Evolutionary conservation across 805 yeast genomes (phyloP), one percentile per base, ranked within the genome.

Genomic region (Pichia rugopelliculosa): DNA sequence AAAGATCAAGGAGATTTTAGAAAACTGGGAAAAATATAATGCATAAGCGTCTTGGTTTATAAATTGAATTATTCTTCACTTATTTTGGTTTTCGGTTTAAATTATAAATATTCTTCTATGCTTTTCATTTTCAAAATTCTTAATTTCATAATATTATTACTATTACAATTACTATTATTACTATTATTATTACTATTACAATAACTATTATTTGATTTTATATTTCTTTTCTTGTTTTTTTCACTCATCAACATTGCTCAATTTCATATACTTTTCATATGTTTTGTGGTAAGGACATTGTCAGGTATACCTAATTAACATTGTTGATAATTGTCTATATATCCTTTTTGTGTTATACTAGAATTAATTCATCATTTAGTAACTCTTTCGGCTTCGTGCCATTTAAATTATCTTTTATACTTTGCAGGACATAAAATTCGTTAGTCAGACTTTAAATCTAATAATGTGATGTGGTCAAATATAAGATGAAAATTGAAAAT

Each of bases 21-120:
- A 93, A 55, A 88, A 89, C 77, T 93, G 99, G 99, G 97, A 88
- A 62, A 73, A 77, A 57, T 91, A 85, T 68, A 81, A 77, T 62
- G 76, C 80, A 49, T 76, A 62, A 47, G n/a, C 2, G 17, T n/a
- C 7, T 43, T 36, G 20, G n/a, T 24, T 30, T 18, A 27, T n/a
- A n/a, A 36, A 18, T 43, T 33, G 21, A 20, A n/a, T 24, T 25
- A 26, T 20, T 44, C 20, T 27, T 13, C 21, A n/a, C 27, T 36
- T 3, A 17, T 39, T 22, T 22, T 27, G 36, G 21, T 36, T 22
- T 42, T 33, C 34, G 25, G 39, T 43, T 26, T 26, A 24, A 18
- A n/a, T 26, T 33, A 22, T 33, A 22, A 22, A 21, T 22, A 22
- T 22, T 39, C 36, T 22, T 39, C n/a, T 25, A 36, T 5, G 23